Percentiles rank a stretch among this genome's conserved stretches.
Evolutionary conservation across 345 rosid genomes (phyloP).

Genomic region (Kandelia obovata): DNA sequence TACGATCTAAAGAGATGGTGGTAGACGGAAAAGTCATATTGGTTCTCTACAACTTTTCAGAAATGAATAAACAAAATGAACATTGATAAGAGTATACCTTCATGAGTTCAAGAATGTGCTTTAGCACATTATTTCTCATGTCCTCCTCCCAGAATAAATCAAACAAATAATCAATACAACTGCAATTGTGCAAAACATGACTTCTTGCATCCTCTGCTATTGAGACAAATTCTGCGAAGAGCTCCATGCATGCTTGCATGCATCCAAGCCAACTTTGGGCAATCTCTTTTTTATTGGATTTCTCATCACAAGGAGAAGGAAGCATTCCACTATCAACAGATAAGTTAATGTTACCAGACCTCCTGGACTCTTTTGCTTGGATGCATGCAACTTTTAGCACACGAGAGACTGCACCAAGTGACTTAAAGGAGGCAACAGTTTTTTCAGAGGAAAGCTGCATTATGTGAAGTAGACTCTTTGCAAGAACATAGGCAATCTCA

Average conservation of each 20-base stretch:
- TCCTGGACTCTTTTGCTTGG: constrained; percentile 63
- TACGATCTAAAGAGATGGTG: constrained; percentile 40
- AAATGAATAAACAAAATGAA: constrained; percentile 2
- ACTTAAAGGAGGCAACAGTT: constrained; percentile 60
- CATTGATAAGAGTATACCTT: constrained; percentile 47
- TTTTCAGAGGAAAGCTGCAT: constrained; percentile 66
- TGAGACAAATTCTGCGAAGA: constrained; percentile 59
- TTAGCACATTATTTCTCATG: constrained; percentile 56
- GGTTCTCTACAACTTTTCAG: constrained; percentile 11
- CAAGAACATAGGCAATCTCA: constrained; percentile 57
- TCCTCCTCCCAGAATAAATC: constrained; percentile 87
- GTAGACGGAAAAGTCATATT: background rate
- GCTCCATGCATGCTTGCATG: constrained; percentile 52
- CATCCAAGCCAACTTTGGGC: constrained; percentile 53
- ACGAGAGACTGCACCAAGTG: constrained; percentile 65
- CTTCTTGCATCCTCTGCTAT: constrained; percentile 53
- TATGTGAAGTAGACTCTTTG: constrained; percentile 59
- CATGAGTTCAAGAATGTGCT: constrained; percentile 69
- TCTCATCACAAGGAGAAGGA: constrained; percentile 28
- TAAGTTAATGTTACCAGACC: constrained; percentile 26
- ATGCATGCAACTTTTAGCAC: constrained; percentile 71
- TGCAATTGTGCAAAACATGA: constrained; percentile 53
- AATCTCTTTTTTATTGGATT: constrained; percentile 33
- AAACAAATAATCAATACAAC: constrained; percentile 74
- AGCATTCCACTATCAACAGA: constrained; percentile 28